Percentiles rank a stretch among this genome's conserved stretches.
phyloP scores from a whole-genome alignment of 2,329 filamentous ascomycete species.

The Claviceps pazoutovae region DNA sequence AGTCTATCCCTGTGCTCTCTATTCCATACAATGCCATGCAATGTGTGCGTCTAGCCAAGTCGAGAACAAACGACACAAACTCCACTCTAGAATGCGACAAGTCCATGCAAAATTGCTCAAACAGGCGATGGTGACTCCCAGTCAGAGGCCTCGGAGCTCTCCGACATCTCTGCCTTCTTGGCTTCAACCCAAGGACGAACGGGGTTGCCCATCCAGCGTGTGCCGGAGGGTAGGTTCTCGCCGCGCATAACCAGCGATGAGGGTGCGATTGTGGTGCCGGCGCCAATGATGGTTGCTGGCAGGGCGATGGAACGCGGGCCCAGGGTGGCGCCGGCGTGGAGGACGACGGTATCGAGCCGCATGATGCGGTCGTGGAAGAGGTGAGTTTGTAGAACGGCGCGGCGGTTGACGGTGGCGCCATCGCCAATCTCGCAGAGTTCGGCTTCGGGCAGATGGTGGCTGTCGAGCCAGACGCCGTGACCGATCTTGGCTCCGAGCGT shows the following conservation, averaged over 20 bases:
- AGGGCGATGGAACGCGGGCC: constrained; percentile 9
- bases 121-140: constrained; percentile 1
- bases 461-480: constrained; percentile 11
- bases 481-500: constrained; percentile 10
- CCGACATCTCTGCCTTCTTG: neutral
- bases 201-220: constrained; percentile 11
- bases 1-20: too few relatives aligned
- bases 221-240: constrained; percentile 10
- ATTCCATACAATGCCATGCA: too few relatives aligned
- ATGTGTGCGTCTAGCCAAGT: too few relatives aligned
- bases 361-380: constrained; percentile 12
- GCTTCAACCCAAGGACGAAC: constrained; percentile 9
- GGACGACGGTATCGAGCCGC: constrained; percentile 10
- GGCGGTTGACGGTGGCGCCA: constrained; percentile 11
- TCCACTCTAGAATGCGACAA: too few relatives aligned
- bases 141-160: constrained; percentile 3
- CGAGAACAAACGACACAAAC: too few relatives aligned
- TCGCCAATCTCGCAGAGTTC: constrained; percentile 8
- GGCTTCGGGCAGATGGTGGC: constrained; percentile 11
- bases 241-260: constrained; percentile 11
- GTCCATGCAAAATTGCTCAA: too few relatives aligned
- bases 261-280: constrained; percentile 9
- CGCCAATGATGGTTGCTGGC: constrained; percentile 9
- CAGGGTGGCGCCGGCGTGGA: constrained; percentile 9
- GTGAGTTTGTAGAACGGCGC: constrained; percentile 10